These are phyloP conservation scores for Solanum pinnatisectum DNA, from an alignment of 257 asterid species.

Conservation along the genomic window DNA sequence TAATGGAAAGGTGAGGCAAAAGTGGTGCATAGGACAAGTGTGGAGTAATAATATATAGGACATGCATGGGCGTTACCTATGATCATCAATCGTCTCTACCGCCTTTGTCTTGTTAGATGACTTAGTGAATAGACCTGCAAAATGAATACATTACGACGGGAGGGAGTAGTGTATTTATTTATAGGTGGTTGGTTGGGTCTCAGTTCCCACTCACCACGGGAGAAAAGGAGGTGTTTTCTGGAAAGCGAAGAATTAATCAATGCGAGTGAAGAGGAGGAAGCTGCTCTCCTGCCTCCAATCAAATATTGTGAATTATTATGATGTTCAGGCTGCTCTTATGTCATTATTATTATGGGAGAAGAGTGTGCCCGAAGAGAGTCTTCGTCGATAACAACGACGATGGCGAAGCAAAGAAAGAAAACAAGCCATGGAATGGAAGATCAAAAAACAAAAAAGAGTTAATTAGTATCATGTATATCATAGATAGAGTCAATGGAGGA, in stretches of 20 bases:
- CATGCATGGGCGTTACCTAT: slow-evolving; percentile 37
- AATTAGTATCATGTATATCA: neutral
- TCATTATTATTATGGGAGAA: slow-evolving; percentile 5
- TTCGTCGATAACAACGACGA: neutral
- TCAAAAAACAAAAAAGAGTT: neutral
- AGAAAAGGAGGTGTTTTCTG: slow-evolving; percentile 21
- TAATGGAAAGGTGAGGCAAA: neutral
- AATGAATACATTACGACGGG: neutral
- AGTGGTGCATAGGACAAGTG: neutral
- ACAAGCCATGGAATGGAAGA: slow-evolving; percentile 28
- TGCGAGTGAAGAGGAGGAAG: neutral
- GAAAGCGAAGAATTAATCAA: slow-evolving; percentile 9
- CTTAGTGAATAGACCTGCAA: slow-evolving; percentile 62
- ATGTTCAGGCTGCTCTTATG: neutral
- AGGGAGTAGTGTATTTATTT: no score
- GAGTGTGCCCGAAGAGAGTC: neutral
- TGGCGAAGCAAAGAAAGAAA: slow-evolving; percentile 46
- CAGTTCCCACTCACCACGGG: slow-evolving; percentile 32
- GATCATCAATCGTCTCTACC: slow-evolving; percentile 43
- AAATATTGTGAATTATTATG: neutral
- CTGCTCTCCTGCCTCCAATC: slow-evolving; percentile 9
- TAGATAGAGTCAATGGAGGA: neutral
- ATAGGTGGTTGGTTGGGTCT: neutral
- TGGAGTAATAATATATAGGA: no score
- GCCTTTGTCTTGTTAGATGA: slow-evolving; percentile 36